A percentile compares a stretch with the other conserved stretches of the same genome.
These are phyloP conservation scores for Rhodotorula sp. DNA, from an alignment of 1,284 basidiomycete genomes.

Conservation along the genomic window DNA sequence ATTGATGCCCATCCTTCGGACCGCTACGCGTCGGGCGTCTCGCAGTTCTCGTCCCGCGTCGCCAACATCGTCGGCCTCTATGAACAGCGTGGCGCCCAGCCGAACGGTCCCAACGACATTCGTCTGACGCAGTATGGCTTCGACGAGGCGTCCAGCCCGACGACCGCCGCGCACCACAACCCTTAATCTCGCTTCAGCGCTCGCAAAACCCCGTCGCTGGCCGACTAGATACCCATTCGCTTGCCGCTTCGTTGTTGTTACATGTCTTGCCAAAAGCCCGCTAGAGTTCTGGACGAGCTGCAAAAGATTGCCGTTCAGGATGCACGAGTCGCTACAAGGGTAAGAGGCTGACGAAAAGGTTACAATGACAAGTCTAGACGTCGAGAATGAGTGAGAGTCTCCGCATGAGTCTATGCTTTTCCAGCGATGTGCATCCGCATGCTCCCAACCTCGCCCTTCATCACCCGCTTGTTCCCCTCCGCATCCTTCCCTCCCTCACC, in stretches of 20 bases:
- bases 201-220: too few species aligned
- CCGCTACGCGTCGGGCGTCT: conserved; percentile 17
- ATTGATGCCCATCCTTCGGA: conserved; percentile 1
- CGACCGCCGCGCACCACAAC: background rate
- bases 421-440: conserved; percentile 19
- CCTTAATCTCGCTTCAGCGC: background rate
- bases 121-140: conserved; percentile 21
- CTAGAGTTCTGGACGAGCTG: too few species aligned
- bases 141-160: background rate
- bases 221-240: background rate
- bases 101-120: background rate
- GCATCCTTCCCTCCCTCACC: conserved; percentile 18
- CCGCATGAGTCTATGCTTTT: background rate
- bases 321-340: background rate
- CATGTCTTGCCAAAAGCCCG: too few species aligned
- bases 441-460: conserved; percentile 9
- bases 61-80: conserved; percentile 31
- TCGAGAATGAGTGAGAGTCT: background rate
- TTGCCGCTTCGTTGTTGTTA: too few species aligned
- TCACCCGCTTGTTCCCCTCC: conserved; percentile 9
- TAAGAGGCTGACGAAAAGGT: background rate
- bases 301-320: background rate
- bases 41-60: conserved; percentile 20
- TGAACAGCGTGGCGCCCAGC: conserved; percentile 13
- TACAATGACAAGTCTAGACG: background rate